Conservation (phyloP, 2,329 filamentous ascomycete species). For the Phyllosticta ampelicida region DNA sequence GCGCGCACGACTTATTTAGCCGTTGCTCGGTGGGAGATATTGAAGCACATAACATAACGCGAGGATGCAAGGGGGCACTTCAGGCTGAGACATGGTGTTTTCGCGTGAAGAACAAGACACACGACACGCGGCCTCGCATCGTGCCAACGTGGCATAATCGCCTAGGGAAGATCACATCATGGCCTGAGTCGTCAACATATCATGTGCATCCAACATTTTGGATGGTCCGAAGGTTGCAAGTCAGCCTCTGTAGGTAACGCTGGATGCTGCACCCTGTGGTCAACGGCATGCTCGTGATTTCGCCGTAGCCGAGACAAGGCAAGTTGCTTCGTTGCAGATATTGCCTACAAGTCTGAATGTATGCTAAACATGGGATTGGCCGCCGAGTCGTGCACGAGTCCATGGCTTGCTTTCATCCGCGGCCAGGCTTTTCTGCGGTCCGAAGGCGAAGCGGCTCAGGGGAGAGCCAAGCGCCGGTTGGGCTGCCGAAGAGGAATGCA, state of each 20-base stretch:
- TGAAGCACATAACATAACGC: neutral
- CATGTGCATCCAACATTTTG: too few relatives aligned
- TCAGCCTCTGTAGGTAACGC: neutral
- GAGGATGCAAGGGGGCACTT: neutral
- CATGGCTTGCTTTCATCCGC: neutral
- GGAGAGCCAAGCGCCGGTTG: neutral
- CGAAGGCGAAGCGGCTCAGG: too few relatives aligned
- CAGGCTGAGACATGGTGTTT: neutral
- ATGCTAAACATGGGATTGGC: neutral
- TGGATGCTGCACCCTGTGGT: neutral
- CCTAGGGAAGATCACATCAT: neutral
- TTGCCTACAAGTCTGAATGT: neutral
- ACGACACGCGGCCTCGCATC: neutral
- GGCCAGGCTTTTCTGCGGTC: neutral
- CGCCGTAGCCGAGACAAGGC: too few relatives aligned
- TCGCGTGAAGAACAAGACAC: neutral
- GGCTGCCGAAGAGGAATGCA: neutral
- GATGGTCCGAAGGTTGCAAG: neutral
- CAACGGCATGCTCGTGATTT: too few relatives aligned
- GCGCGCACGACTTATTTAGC: neutral
- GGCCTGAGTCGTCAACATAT: neutral
- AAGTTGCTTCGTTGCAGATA: neutral
- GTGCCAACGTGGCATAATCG: neutral
- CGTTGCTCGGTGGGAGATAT: neutral
- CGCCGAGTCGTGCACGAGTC: neutral